Base-by-base conservation (phyloP, 176 grass and related monocot species). In the Paspalum notatum region DNA sequence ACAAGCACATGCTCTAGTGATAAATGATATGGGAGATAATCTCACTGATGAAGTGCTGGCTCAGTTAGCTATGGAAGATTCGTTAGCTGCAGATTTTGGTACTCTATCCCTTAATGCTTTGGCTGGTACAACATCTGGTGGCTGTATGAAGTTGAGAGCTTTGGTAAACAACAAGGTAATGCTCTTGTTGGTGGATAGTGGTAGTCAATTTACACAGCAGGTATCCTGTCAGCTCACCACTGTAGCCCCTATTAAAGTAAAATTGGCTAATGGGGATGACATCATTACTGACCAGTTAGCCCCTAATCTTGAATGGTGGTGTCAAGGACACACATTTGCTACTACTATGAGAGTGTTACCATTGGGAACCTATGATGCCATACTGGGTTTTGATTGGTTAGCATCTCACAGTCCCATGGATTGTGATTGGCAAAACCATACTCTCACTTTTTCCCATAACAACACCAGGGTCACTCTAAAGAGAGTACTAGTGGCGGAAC, bases 221-320 rank as follows among this genome's bases (percentile, higher is more conserved):
- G 10, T 22, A 3, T 2, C 7, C 1, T 45, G 43, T 45, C 0
- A 3, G 9, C 43, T 45, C 2, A 18, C 0, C 4, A 0, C 0
- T 9, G 2, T 9, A 0, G 8, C 20, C 3, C 55, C 55, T 3
- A 3, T 3, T 2, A 20, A 22, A 10, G 55, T 57, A 0, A n/a
- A 10, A 3, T 8, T 57, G 0, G 55, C 20, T 0, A 57, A 57
- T 57, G 55, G 55, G 8, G 47, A 49, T 3, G 12, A 3, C 1
- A 8, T 49, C 0, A 4, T 49, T 2, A 14, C 11, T 49, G 47
- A 49, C 4, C 11, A 12, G 12, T 1, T 13, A 4, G 47, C 12
- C 2, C 9, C 2, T 0, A 14, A 14, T 4, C 3, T 49, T 1
- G 12, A 14, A 13, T 49, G 47, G 47, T 49, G 47, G 47, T 13